These are phyloP conservation scores for Penicillium pancosmium DNA, from an alignment of 495 filamentous ascomycete species.

Conservation along the genomic window DNA sequence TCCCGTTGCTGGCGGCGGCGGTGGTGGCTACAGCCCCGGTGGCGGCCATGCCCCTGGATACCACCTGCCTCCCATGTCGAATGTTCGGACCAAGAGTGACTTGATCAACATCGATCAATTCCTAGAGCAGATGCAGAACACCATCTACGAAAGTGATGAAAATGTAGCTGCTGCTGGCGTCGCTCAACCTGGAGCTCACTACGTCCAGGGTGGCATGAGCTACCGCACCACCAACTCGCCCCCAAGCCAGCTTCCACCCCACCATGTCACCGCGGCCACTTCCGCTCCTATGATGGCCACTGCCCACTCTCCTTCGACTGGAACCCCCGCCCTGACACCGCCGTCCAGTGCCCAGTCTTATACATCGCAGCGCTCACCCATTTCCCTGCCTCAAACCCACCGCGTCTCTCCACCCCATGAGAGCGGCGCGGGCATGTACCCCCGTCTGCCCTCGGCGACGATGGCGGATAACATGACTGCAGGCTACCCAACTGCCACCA, in stretches of 20 bases:
- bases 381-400: slow-evolving; percentile 57
- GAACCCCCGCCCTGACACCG: slow-evolving; percentile 86
- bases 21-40: slow-evolving; percentile 52
- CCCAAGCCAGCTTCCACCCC: slow-evolving; percentile 53
- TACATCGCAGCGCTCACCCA: slow-evolving; percentile 82
- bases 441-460: slow-evolving; percentile 75
- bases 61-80: slow-evolving; percentile 79
- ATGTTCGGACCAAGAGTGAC: slow-evolving; percentile 89
- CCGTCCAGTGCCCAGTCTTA: slow-evolving; percentile 86
- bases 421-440: slow-evolving; percentile 74
- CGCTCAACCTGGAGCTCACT: slow-evolving; percentile 68
- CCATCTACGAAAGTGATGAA: slow-evolving; percentile 89
- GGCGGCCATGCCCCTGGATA: slow-evolving; percentile 60
- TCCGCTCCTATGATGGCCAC: slow-evolving; percentile 62
- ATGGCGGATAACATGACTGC: slow-evolving; percentile 54
- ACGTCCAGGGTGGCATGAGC: slow-evolving; percentile 57
- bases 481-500: slow-evolving; percentile 63
- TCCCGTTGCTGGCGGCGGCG: slow-evolving; percentile 54
- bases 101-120: slow-evolving; percentile 89
- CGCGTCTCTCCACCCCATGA: slow-evolving; percentile 67
- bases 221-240: slow-evolving; percentile 79
- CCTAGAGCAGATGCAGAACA: slow-evolving; percentile 91
- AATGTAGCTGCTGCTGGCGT: slow-evolving; percentile 74
- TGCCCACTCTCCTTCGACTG: slow-evolving; percentile 51
- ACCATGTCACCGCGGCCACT: slow-evolving; percentile 59